Conservation (phyloP, 345 rosid genomes). For the Aquilaria sinensis region DNA sequence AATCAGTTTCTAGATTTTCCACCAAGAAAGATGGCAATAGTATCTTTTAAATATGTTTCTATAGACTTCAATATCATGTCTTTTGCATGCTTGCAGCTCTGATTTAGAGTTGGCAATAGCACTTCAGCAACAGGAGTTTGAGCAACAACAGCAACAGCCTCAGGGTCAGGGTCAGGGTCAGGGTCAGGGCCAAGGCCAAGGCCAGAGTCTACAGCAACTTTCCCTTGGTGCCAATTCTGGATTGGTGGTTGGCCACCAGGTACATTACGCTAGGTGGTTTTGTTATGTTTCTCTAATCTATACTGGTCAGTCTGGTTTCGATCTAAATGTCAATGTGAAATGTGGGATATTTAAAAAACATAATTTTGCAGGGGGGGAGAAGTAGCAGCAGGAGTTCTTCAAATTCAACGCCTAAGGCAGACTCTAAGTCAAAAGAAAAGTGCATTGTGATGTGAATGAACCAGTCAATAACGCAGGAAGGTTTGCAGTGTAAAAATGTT, state of each 20-base stretch:
- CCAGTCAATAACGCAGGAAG: not conserved
- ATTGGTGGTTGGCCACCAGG: slow-evolving; percentile 89
- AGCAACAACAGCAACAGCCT: slow-evolving; percentile 72
- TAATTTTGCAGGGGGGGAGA: slow-evolving; percentile 49
- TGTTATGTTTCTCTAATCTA: too few relatives aligned
- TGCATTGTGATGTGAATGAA: slow-evolving; percentile 62
- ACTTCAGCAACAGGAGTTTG: slow-evolving; percentile 94
- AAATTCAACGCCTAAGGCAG: slow-evolving; percentile 45
- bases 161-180: slow-evolving; percentile 45
- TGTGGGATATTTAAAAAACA: too few relatives aligned
- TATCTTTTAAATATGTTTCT: not conserved
- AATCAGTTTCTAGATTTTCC: too few relatives aligned
- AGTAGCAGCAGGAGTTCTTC: slow-evolving; percentile 43
- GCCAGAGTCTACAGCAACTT: slow-evolving; percentile 48
- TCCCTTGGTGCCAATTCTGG: slow-evolving; percentile 42
- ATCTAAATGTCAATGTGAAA: too few relatives aligned
- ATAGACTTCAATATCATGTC: not conserved
- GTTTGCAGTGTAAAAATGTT: slow-evolving; percentile 38
- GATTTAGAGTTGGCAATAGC: slow-evolving; percentile 98
- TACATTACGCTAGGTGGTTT: slow-evolving; percentile 13
- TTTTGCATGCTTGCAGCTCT: slow-evolving; percentile 44
- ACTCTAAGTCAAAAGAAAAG: slow-evolving; percentile 65
- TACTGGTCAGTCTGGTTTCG: too few relatives aligned
- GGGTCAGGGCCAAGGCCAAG: slow-evolving; percentile 36
- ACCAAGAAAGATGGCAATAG: not conserved